Evolutionary conservation across 495 filamentous ascomycete genomes (phyloP), one percentile per base, ranked within the genome.

Genomic region (Viridothelium virens): DNA sequence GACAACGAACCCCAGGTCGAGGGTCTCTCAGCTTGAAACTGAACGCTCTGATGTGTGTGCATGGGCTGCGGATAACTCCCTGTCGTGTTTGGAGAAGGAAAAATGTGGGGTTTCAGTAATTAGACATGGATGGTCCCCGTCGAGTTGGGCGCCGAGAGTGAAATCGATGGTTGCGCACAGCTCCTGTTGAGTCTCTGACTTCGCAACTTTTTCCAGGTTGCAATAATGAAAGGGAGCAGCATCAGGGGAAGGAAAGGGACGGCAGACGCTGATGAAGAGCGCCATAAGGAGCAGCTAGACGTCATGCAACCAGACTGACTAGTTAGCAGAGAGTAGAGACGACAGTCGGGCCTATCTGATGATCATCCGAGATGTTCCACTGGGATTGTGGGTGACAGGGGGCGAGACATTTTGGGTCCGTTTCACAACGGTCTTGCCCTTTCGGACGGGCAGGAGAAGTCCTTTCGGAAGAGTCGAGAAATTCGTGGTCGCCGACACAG

Each of bases 371-470:
- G 41, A 44, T 44, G 41, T 7, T 44, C 41, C 7, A 18, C 53
- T 9, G 36, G 7, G 53, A 59, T 59, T 44, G 53, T 7, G 53
- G 53, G 36, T 59, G 3, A 7, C 7, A 10, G 1, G 25, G 36
- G 53, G 6, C 4, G 53, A 36, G 31, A 33, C 53, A 33, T 59
- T 59, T 59, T 10, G 53, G 53, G 53, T 31, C n/a, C 10, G 31
- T 59, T 59, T 59, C 53, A 18, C 36, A 36, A 59, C 25, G 53
- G 53, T 59, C 53, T 59, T 59, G 53, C 53, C 53, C 31, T 18
- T 59, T 59, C 18, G 3, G 53, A 34, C 4, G 25, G 18, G 3
- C 3, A n/a, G 25, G 31, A 59, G 11, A 18, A 33, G 53, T 10
- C 53, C 11, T 59, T 59, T 59, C 7, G 53, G 14, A 59, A 59